Percentiles rank a stretch among this genome's conserved stretches.
Conservation (phyloP, 1,139 yeast genomes). For the Pichia cactophila region DNA sequence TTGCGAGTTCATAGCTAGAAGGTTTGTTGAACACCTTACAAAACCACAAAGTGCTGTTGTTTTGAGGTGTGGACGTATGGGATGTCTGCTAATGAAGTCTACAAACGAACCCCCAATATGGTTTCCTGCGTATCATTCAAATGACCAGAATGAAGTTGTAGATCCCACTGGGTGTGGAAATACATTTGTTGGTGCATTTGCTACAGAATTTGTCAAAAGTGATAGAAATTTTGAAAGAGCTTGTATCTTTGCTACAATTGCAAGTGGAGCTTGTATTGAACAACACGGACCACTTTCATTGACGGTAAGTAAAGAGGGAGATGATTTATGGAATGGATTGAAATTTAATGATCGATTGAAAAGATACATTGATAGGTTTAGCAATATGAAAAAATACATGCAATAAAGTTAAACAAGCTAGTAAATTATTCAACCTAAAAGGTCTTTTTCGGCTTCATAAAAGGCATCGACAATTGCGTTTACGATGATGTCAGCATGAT, state of each 20-base stretch:
- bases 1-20: conserved; percentile 37
- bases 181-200: conserved; percentile 76
- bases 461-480: conserved; percentile 23
- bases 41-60: conserved; percentile 38
- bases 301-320: conserved; percentile 8
- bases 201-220: conserved; percentile 48
- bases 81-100: conserved; percentile 38
- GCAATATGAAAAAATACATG: not conserved
- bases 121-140: conserved; percentile 67
- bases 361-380: conserved; percentile 22
- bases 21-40: conserved; percentile 36
- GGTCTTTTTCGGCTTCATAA: conserved; percentile 22
- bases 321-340: conserved; percentile 51
- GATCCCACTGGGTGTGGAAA: conserved; percentile 98
- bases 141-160: conserved; percentile 38
- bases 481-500: conserved; percentile 40
- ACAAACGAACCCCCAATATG: conserved; percentile 20
- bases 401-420: not conserved
- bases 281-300: conserved; percentile 60
- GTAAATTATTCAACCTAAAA: conserved; percentile 3
- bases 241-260: conserved; percentile 64
- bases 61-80: conserved; percentile 64
- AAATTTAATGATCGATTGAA: conserved; percentile 30
- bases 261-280: conserved; percentile 75
- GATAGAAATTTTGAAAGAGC: conserved; percentile 45